Evolutionary conservation across 202 grass and related monocot genomes (phyloP).

Genomic region (Bolboschoenoplectus hybrid): DNA sequence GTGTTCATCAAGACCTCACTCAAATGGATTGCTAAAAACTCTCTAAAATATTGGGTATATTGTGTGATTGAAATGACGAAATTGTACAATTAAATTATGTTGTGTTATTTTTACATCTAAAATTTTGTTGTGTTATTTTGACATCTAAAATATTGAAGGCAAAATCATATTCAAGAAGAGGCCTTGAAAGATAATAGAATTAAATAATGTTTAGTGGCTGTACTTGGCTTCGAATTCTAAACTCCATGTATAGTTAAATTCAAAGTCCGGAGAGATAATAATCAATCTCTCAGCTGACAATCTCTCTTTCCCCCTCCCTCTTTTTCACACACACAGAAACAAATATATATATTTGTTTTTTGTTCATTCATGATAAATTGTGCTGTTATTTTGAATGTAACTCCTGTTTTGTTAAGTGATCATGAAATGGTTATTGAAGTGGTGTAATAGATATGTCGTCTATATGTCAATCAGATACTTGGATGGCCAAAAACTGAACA

Average conservation of each 20-base stretch:
- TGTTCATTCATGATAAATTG: not conserved
- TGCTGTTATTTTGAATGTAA: slow-evolving; percentile 1
- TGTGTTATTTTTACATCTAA: not conserved
- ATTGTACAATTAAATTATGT: not conserved
- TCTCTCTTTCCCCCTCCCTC: not conserved
- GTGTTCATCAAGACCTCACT: not conserved
- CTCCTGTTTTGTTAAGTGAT: not conserved
- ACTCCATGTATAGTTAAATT: not conserved
- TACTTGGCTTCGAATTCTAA: not conserved
- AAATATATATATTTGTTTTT: not conserved
- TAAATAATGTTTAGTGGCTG: not conserved
- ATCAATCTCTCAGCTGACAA: not conserved
- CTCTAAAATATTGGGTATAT: not conserved
- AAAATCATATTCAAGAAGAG: not conserved
- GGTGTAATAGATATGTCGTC: not conserved
- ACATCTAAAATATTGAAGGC: not conserved
- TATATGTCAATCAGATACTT: slow-evolving; percentile 57
- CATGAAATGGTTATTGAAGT: not conserved
- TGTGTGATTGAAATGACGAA: not conserved
- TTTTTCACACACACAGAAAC: no score
- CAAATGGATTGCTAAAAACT: not conserved
- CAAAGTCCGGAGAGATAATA: not conserved
- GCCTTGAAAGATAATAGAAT: not conserved
- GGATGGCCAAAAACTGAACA: slow-evolving; percentile 63
- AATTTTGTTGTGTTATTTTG: no score